A percentile compares a stretch with the other conserved stretches of the same genome.
phyloP scores from a whole-genome alignment of 2,329 filamentous ascomycete species.

The Calcarisporium arbuscula region DNA sequence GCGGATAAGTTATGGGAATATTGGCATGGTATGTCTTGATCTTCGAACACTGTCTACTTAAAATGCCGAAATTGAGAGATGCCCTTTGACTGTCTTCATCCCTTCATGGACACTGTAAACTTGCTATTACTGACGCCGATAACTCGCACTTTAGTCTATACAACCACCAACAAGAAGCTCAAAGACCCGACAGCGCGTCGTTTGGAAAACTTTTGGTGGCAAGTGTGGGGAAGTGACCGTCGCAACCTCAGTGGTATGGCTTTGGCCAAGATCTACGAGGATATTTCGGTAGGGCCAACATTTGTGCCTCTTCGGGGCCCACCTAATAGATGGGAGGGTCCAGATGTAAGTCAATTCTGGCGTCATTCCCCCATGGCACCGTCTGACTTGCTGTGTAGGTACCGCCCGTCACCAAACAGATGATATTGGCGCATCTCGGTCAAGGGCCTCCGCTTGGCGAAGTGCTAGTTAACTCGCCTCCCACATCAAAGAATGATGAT shows the following conservation, averaged over 20 bases:
- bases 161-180: slow-evolving; percentile 51
- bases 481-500: slow-evolving; percentile 16
- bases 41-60: not conserved
- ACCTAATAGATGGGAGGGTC: slow-evolving; percentile 45
- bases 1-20: slow-evolving; percentile 47
- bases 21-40: slow-evolving; percentile 46
- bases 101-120: no score
- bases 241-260: slow-evolving; percentile 45
- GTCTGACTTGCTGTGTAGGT: slow-evolving; percentile 14
- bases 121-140: no score
- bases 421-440: slow-evolving; percentile 18
- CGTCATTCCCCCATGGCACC: not conserved
- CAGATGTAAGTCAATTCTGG: slow-evolving; percentile 31
- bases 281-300: slow-evolving; percentile 52
- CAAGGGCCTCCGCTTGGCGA: no score
- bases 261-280: slow-evolving; percentile 49
- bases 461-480: no score
- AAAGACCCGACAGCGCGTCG: slow-evolving; percentile 57
- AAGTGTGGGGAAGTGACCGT: slow-evolving; percentile 55
- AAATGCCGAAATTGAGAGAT: not conserved
- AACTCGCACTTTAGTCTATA: slow-evolving; percentile 53
- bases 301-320: slow-evolving; percentile 50
- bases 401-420: slow-evolving; percentile 20
- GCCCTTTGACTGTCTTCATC: not conserved
- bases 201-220: slow-evolving; percentile 61